Conservation (phyloP, 441 rosid species). For the Bocquillonia castaneifolia region DNA sequence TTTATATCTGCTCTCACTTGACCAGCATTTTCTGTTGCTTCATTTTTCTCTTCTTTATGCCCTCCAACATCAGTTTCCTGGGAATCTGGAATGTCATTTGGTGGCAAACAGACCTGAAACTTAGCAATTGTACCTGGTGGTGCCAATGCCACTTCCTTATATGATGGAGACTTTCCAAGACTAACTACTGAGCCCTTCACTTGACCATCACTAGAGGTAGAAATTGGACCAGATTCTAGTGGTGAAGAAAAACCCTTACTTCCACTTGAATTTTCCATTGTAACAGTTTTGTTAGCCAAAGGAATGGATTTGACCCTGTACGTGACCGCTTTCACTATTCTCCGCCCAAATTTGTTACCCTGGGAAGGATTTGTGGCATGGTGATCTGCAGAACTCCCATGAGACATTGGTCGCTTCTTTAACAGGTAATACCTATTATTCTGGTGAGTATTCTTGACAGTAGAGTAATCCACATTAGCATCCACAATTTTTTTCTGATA, state of each 20-base stretch:
- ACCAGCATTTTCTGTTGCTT: slow-evolving; percentile 36
- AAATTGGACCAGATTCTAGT: slow-evolving; percentile 38
- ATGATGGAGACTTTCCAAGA: slow-evolving; percentile 91
- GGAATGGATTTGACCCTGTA: slow-evolving; percentile 78
- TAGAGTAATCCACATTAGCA: slow-evolving; percentile 47
- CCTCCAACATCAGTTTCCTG: slow-evolving; percentile 33
- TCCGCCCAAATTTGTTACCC: slow-evolving; percentile 73
- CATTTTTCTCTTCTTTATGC: slow-evolving; percentile 37
- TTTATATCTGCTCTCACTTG: slow-evolving; percentile 25
- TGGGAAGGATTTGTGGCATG: slow-evolving; percentile 46
- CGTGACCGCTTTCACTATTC: slow-evolving; percentile 69
- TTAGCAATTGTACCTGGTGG: slow-evolving; percentile 84
- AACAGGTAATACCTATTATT: slow-evolving; percentile 60
- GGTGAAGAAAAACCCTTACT: slow-evolving; percentile 39
- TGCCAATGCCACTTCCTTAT: slow-evolving; percentile 95
- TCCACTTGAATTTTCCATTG: slow-evolving; percentile 38
- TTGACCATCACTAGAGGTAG: slow-evolving; percentile 38
- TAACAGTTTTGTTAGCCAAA: slow-evolving; percentile 40
- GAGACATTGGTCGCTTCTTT: slow-evolving; percentile 62
- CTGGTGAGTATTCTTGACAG: slow-evolving; percentile 49
- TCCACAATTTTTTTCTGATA: slow-evolving; percentile 73
- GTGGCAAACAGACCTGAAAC: slow-evolving; percentile 57
- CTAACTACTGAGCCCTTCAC: slow-evolving; percentile 45
- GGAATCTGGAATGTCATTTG: slow-evolving; percentile 43
- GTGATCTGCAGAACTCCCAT: slow-evolving; percentile 65